phyloP scores from a whole-genome alignment of 768 basidiomycete genomes.

The Filobasidium wieringae region DNA sequence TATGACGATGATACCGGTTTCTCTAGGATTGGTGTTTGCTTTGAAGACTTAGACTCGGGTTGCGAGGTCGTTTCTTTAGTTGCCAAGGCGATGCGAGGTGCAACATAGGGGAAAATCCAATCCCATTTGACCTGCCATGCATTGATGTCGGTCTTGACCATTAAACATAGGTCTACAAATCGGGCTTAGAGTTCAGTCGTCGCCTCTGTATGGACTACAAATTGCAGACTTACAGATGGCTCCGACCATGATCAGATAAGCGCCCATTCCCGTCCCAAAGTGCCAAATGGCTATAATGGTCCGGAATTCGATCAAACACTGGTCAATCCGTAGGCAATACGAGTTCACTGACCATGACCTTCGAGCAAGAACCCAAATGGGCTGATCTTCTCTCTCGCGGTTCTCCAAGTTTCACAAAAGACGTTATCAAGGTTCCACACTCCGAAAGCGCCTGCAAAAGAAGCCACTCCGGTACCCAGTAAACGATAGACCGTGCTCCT shows the following conservation, averaged over 20 bases:
- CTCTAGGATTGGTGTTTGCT: too few species aligned
- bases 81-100: too few species aligned
- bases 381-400: constrained; percentile 13
- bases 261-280: constrained; percentile 27
- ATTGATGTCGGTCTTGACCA: constrained; percentile 1
- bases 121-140: constrained; percentile 2
- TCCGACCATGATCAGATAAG: constrained; percentile 28
- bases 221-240: constrained; percentile 28
- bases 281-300: constrained; percentile 28
- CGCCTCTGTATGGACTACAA: too few species aligned
- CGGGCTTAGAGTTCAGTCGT: too few species aligned
- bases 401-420: constrained; percentile 46
- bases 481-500: constrained; percentile 42
- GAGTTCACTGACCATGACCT: constrained; percentile 15
- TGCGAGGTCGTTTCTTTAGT: too few species aligned
- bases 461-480: constrained; percentile 46
- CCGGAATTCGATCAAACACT: too few species aligned
- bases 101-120: neutral
- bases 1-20: too few species aligned
- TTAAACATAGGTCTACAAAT: constrained; percentile 1
- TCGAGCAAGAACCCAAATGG: constrained; percentile 25
- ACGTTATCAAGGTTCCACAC: constrained; percentile 74
- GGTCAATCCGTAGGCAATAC: neutral
- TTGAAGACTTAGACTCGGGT: too few species aligned
- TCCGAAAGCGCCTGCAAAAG: constrained; percentile 56